Conservation (phyloP, 345 rosid genomes). For the Dimocarpus longan region DNA sequence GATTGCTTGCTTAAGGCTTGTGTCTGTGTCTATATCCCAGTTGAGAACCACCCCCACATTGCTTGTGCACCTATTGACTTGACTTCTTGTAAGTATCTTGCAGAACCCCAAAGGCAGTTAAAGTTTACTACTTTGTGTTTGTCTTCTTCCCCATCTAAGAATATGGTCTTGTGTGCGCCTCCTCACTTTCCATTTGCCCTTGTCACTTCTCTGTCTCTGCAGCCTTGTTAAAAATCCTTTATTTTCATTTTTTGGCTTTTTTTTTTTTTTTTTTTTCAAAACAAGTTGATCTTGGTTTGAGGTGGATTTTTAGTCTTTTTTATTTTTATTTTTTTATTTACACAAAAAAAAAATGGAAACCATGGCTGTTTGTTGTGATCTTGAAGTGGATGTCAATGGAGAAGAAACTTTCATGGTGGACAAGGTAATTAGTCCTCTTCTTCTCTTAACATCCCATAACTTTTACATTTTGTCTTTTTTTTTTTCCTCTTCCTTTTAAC, state of each 20-base stretch:
- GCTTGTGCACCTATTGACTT: conserved; percentile 45
- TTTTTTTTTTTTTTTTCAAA: not conserved
- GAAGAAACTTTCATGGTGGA: conserved; percentile 78
- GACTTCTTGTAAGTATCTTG: conserved; percentile 16
- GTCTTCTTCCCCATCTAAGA: conserved; percentile 53
- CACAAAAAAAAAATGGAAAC: conserved; percentile 19
- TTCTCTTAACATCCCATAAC: not conserved
- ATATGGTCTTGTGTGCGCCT: conserved; percentile 36
- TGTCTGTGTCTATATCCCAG: conserved; percentile 23
- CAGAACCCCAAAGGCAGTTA: conserved; percentile 35
- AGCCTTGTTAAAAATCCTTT: conserved; percentile 19
- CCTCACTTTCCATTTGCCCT: conserved; percentile 31
- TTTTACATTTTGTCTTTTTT: not conserved
- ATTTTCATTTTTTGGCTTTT: not conserved
- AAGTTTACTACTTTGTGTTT: conserved; percentile 40
- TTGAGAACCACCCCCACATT: conserved; percentile 30
- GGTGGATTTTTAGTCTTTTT: conserved; percentile 30
- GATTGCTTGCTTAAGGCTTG: not conserved
- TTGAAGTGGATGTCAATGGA: conserved; percentile 93
- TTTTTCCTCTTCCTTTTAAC: not conserved
- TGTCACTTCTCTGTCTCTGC: conserved; percentile 32
- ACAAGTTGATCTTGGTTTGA: conserved; percentile 32
- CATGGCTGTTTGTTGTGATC: conserved; percentile 81
- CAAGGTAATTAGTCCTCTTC: conserved; percentile 50
- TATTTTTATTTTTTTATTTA: conserved; percentile 24